Evolutionary conservation across 345 rosid species (phyloP).

Genomic region (Brassica juncea): DNA sequence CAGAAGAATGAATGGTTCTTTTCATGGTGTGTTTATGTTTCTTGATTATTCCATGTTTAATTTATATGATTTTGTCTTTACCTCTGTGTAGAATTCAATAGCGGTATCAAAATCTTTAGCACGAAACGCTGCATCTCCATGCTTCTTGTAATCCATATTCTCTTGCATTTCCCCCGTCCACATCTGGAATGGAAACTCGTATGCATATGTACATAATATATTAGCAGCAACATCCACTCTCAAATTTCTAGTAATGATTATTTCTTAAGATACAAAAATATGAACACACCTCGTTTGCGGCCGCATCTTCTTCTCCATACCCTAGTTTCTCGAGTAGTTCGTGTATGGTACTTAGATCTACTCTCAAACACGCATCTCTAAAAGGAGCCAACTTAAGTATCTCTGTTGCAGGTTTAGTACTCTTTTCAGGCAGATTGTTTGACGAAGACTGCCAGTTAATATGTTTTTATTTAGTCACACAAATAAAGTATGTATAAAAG

Average conservation of each 20-base stretch:
- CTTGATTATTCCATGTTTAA: background rate
- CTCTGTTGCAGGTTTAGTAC: slow-evolving; percentile 43
- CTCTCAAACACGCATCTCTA: slow-evolving; percentile 82
- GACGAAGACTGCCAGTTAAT: slow-evolving; percentile 59
- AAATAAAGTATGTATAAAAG: background rate
- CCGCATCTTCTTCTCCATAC: slow-evolving; percentile 78
- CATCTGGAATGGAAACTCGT: slow-evolving; percentile 81
- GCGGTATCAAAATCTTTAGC: no score
- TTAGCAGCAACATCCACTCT: slow-evolving; percentile 11
- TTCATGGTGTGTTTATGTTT: background rate
- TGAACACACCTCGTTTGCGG: slow-evolving; percentile 66
- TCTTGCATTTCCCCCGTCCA: slow-evolving; percentile 90
- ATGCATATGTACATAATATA: background rate
- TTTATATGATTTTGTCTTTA: background rate
- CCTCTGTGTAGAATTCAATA: no score
- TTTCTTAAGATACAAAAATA: no score
- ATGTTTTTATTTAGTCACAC: background rate
- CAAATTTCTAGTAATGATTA: background rate
- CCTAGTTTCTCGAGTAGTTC: slow-evolving; percentile 78
- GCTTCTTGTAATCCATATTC: slow-evolving; percentile 43
- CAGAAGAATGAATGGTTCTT: background rate
- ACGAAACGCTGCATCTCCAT: no score
- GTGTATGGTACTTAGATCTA: slow-evolving; percentile 78
- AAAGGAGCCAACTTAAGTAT: slow-evolving; percentile 59
- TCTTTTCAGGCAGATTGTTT: slow-evolving; percentile 55